phyloP scores from a whole-genome alignment of 2,329 filamentous ascomycete genomes.

The Sclerotiophoma versabilis region DNA sequence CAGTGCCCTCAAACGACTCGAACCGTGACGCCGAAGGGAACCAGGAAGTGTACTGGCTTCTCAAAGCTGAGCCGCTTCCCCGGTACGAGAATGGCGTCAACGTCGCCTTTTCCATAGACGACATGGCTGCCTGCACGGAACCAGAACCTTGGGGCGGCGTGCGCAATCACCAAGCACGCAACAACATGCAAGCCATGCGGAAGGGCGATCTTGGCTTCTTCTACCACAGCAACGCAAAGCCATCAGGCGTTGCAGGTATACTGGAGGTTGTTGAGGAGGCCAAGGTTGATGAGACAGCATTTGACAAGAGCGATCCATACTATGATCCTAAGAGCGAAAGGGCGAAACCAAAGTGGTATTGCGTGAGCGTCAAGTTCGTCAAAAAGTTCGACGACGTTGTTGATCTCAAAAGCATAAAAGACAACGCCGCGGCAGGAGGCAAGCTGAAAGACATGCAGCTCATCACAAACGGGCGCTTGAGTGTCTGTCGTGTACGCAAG shows the following conservation, averaged over 20 bases:
- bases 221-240: slow-evolving; percentile 94
- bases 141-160: slow-evolving; percentile 90
- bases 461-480: slow-evolving; percentile 81
- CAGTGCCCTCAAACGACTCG: slow-evolving; percentile 24
- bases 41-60: slow-evolving; percentile 55
- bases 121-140: slow-evolving; percentile 72
- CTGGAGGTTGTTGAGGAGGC: slow-evolving; percentile 91
- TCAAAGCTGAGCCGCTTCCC: slow-evolving; percentile 76
- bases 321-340: slow-evolving; percentile 79
- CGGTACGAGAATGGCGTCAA: slow-evolving; percentile 86
- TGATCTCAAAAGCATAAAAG: slow-evolving; percentile 73
- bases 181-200: slow-evolving; percentile 91
- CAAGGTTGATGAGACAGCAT: slow-evolving; percentile 78
- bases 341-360: slow-evolving; percentile 79
- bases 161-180: slow-evolving; percentile 69
- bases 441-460: slow-evolving; percentile 80
- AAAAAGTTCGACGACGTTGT: slow-evolving; percentile 79
- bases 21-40: slow-evolving; percentile 38
- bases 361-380: slow-evolving; percentile 87
- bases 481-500: slow-evolving; percentile 73
- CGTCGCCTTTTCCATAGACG: slow-evolving; percentile 93
- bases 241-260: slow-evolving; percentile 83
- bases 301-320: slow-evolving; percentile 76
- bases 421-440: slow-evolving; percentile 61
- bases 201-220: slow-evolving; percentile 93